Percentiles rank a stretch among this genome's conserved stretches.
Evolutionary conservation across 208 protist genomes (phyloP).

Genomic region (Trypanosoma boissoni): DNA sequence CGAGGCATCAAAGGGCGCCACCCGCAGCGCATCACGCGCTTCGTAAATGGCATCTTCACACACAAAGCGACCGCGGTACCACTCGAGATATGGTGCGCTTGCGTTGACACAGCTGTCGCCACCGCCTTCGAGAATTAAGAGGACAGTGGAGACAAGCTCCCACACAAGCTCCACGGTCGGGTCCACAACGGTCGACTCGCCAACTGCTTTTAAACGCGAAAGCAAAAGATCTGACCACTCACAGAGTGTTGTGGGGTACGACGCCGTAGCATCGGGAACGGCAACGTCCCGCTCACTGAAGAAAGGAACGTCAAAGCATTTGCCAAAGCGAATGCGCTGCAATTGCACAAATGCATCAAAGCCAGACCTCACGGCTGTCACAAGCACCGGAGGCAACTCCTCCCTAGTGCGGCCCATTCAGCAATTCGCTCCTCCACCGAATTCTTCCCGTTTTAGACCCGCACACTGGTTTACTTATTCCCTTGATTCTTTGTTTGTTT

Average conservation of each 20-base stretch:
- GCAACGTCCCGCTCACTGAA: no score
- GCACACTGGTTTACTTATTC: background rate
- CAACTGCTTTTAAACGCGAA: constrained; percentile 23
- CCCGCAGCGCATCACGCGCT: constrained; percentile 26
- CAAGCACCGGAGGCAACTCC: constrained; percentile 20
- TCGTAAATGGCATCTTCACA: constrained; percentile 27
- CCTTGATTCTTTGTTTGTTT: constrained; percentile 3
- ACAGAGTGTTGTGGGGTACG: constrained; percentile 16
- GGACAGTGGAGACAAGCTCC: constrained; percentile 38
- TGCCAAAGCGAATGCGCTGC: constrained; percentile 24
- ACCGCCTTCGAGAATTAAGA: constrained; percentile 40
- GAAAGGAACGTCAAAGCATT: background rate
- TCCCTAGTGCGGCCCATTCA: background rate
- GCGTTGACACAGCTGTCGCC: constrained; percentile 36
- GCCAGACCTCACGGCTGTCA: constrained; percentile 27
- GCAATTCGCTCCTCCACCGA: background rate
- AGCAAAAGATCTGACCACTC: constrained; percentile 39
- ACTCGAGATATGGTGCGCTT: constrained; percentile 44
- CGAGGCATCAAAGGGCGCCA: background rate
- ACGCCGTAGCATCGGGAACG: background rate
- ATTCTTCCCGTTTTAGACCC: background rate
- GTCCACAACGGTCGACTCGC: constrained; percentile 19
- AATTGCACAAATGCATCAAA: constrained; percentile 32
- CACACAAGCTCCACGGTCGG: constrained; percentile 35
- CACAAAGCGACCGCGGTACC: constrained; percentile 47